Conservation (phyloP, 495 filamentous ascomycete species). For the Cercophora sp. region DNA sequence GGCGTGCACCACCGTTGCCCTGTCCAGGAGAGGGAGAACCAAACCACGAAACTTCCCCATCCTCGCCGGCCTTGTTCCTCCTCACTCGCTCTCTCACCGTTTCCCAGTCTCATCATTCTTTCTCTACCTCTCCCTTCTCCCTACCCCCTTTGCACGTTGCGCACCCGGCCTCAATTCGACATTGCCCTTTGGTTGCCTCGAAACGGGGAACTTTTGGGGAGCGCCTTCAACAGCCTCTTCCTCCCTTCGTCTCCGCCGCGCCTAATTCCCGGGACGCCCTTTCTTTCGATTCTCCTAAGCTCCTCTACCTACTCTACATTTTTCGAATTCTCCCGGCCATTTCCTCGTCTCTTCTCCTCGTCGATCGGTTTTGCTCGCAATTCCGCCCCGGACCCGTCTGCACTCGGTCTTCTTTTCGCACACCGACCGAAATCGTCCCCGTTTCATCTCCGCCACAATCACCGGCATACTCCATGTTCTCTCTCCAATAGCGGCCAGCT, state of each 20-base stretch:
- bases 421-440: neutral
- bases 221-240: slow-evolving; percentile 11
- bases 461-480: slow-evolving; percentile 24
- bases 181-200: slow-evolving; percentile 2
- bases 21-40: slow-evolving; percentile 12
- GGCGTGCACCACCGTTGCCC: slow-evolving; percentile 25
- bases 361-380: neutral
- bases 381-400: neutral
- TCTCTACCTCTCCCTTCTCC: slow-evolving; percentile 30
- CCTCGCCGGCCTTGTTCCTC: slow-evolving; percentile 20
- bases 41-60: slow-evolving; percentile 20
- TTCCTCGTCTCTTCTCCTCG: slow-evolving; percentile 10
- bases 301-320: slow-evolving; percentile 1
- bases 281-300: slow-evolving; percentile 24
- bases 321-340: slow-evolving; percentile 14
- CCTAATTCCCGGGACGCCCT: slow-evolving; percentile 21
- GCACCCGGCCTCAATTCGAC: slow-evolving; percentile 18
- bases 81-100: slow-evolving; percentile 33
- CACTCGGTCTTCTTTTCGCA: neutral
- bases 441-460: slow-evolving; percentile 2
- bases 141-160: slow-evolving; percentile 7
- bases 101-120: slow-evolving; percentile 41
- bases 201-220: slow-evolving; percentile 1
- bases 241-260: slow-evolving; percentile 13
- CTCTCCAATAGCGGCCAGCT: slow-evolving; percentile 28